Percentiles rank a stretch among this genome's conserved stretches.
These are phyloP conservation scores for Melanogaster broomeanus DNA, from an alignment of 768 basidiomycete genomes.

Conservation along the genomic window DNA sequence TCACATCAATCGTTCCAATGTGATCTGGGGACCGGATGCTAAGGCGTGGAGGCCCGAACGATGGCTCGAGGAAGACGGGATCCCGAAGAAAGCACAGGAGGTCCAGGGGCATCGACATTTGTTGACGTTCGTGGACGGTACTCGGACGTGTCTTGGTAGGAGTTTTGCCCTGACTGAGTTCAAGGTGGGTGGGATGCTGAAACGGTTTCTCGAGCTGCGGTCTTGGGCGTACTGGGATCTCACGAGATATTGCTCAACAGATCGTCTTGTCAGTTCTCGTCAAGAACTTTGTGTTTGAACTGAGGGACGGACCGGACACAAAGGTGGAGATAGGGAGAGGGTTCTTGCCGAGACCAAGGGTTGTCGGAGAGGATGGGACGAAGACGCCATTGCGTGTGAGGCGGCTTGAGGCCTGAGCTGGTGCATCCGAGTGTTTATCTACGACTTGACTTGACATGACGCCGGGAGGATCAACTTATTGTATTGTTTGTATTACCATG, in stretches of 20 bases:
- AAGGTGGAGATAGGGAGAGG: conserved; percentile 12
- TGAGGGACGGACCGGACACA: conserved; percentile 19
- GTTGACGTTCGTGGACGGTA: conserved; percentile 54
- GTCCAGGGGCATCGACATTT: conserved; percentile 53
- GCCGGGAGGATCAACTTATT: too few relatives aligned
- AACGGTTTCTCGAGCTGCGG: too few relatives aligned
- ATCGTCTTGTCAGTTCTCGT: conserved; percentile 46
- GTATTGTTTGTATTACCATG: too few relatives aligned
- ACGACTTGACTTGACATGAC: too few relatives aligned
- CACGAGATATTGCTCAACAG: conserved; percentile 21
- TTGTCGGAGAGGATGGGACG: conserved; percentile 27
- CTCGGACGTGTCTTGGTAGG: conserved; percentile 50
- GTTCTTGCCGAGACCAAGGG: conserved; percentile 19
- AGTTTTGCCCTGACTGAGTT: conserved; percentile 44
- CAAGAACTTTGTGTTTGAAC: conserved; percentile 25
- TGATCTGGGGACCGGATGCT: conserved; percentile 63
- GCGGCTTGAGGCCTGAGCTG: conserved; percentile 11
- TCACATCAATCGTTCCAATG: conserved; percentile 50
- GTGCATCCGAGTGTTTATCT: too few relatives aligned
- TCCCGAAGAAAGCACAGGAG: conserved; percentile 34
- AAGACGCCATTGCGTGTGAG: conserved; percentile 34
- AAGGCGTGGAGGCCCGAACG: conserved; percentile 62
- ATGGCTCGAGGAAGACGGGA: conserved; percentile 49
- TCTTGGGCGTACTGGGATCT: background rate
- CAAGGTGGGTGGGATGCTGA: conserved; percentile 24